Evolutionary conservation across 1,284 basidiomycete genomes (phyloP), one percentile per base, ranked within the genome.

Genomic region (Ganoderma leucocontextum): DNA sequence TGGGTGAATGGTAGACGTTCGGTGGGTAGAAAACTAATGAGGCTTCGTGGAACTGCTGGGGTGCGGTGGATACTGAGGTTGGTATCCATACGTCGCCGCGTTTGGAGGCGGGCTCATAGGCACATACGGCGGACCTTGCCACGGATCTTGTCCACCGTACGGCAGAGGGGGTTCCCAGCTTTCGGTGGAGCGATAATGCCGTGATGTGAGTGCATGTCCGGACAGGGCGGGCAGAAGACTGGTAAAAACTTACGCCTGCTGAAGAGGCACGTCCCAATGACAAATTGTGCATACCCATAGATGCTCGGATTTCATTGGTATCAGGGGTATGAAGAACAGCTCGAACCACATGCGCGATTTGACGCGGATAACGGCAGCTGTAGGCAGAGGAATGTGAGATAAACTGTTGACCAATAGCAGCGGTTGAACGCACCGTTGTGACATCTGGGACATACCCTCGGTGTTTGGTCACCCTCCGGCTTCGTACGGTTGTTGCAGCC

Each of bases 211-310:
- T 61, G 42, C 8, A 33, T n/a, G 29, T 66, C 41, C 71, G 68
- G 68, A 55, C 25, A 41, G 49, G 13, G 52, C 71, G 69, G 64
- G 59, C 25, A 68, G 58, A 60, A 68, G 49, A 4, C 29, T 2
- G 25, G n/a, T 15, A 36, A 17, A 17, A 17, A 74, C 84, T 73
- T 63, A 86, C 85, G 81, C 82, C 67, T 76, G 77, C 69, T 87
- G 85, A 70, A 83, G 76, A 0, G 81, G 80, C 19, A 84, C 79
- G 67, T 79, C 77, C 79, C 86, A 84, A 64, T 87, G 83, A 72
- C 86, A 87, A 68, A 86, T 85, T 19, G 80, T 78, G 75, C 86
- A 88, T 68, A 83, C 76, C 86, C 86, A 87, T n/a, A 88, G 75
- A 59, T 80, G 81, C 29, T 76, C 80, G 7, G 83, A 81, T 33